These are phyloP conservation scores for Globisporangium acanthophoron DNA, from an alignment of 352 stramenopile genomes.

Conservation along the genomic window DNA sequence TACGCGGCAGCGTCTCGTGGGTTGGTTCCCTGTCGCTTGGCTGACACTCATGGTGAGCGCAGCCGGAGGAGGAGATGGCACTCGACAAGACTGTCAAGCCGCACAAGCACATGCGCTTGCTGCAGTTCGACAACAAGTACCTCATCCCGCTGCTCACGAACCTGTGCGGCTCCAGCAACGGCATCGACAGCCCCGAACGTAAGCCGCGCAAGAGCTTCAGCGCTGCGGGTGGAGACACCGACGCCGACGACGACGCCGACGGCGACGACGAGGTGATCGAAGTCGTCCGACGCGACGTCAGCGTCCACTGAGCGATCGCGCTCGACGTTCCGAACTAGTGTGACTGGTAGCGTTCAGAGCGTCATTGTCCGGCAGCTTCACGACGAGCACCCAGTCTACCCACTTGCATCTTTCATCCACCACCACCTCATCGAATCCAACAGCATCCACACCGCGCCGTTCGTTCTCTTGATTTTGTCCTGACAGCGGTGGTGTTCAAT, in stretches of 20 bases:
- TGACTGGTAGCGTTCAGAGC: too few species aligned
- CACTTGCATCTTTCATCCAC: too few species aligned
- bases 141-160: slow-evolving; percentile 77
- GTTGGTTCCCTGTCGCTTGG: background rate
- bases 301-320: slow-evolving; percentile 26
- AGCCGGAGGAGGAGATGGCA: slow-evolving; percentile 67
- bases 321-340: background rate
- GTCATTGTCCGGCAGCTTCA: too few species aligned
- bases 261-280: slow-evolving; percentile 73
- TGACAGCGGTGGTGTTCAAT: too few species aligned
- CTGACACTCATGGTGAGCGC: background rate
- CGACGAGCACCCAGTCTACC: too few species aligned
- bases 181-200: slow-evolving; percentile 28
- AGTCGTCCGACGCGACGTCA: slow-evolving; percentile 59
- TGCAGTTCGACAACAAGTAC: slow-evolving; percentile 88
- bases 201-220: slow-evolving; percentile 41
- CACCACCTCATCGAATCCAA: too few species aligned
- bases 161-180: slow-evolving; percentile 48
- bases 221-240: slow-evolving; percentile 22
- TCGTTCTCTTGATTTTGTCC: too few species aligned
- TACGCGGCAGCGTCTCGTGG: slow-evolving; percentile 18
- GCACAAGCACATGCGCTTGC: slow-evolving; percentile 72
- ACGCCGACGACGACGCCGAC: slow-evolving; percentile 22
- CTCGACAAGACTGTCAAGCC: slow-evolving; percentile 77
- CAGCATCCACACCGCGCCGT: too few species aligned